Evolutionary conservation across 495 filamentous ascomycete species (phyloP), one percentile per base, ranked within the genome.

Genomic region (Penicillium cataractarum): DNA sequence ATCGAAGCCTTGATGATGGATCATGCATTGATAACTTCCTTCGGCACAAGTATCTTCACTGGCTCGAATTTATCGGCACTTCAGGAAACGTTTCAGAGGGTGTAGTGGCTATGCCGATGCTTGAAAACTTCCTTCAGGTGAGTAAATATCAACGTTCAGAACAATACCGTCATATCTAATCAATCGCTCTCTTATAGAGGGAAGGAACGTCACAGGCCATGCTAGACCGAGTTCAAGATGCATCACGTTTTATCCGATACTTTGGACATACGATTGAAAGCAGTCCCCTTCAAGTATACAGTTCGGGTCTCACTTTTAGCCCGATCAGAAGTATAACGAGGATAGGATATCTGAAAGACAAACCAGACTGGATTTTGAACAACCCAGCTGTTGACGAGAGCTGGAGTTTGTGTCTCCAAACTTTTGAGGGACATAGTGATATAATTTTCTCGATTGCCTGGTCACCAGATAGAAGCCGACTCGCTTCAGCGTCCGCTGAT

Each of bases 51-150:
- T 74, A 66, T 42, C 69, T 78, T 46, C 62, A 80, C 62, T 78
- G 73, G 76, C 64, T 78, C 2, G 75, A 80, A 56, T 71, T 71
- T 48, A 66, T 80, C 15, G 71, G 72, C 48, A 57, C 73, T 21
- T 58, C 66, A 21, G 52, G 61, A 59, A 64, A 65, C 48, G 19
- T 77, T 49, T 69, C 67, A 42, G 32, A 63, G 10, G 71, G 69
- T 6, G 57, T 77, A 55, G 4, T 4, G 33, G 46, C 53, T 24
- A 67, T 70, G 27, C 5, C 19, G 37, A 71, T 56, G 49, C 57
- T 68, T 1, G 53, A 62, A 4, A 29, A 0, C 1, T 49, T 68
- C 26, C n/a, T 65, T n/a, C 1, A 60, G 52, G 60, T 73, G 35
- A 61, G 59, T 65, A 33, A 17, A 22, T 7, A 53, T 26, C 32